phyloP scores from a whole-genome alignment of 805 yeast genomes.

The Zygosaccharomyces gambellarensis region DNA sequence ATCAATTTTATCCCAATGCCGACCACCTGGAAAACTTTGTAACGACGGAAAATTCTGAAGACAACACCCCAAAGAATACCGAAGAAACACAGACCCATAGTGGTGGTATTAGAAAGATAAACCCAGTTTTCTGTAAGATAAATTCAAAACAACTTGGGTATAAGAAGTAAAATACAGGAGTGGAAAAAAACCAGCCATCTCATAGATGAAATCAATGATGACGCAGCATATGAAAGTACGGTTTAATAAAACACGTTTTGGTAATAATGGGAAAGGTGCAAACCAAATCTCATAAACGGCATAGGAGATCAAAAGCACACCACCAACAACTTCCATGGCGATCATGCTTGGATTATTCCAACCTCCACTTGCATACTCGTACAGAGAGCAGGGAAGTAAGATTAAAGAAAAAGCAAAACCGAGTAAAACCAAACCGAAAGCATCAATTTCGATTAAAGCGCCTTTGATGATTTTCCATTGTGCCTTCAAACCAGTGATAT shows the following conservation, averaged over 20 bases:
- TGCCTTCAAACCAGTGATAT: slow-evolving; percentile 4
- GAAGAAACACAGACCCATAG: slow-evolving; percentile 37
- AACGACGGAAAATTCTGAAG: slow-evolving; percentile 36
- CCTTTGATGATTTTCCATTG: slow-evolving; percentile 13
- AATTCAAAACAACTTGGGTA: slow-evolving; percentile 32
- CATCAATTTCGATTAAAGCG: slow-evolving; percentile 37
- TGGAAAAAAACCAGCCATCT: slow-evolving; percentile 31
- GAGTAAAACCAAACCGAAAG: slow-evolving; percentile 37
- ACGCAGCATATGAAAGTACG: slow-evolving; percentile 37
- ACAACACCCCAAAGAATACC: slow-evolving; percentile 37
- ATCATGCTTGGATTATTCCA: slow-evolving; percentile 40
- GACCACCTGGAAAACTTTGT: slow-evolving; percentile 35
- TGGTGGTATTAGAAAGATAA: slow-evolving; percentile 37
- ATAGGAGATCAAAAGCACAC: slow-evolving; percentile 34
- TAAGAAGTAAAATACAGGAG: slow-evolving; percentile 36
- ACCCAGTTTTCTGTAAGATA: slow-evolving; percentile 35
- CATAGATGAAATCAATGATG: slow-evolving; percentile 34
- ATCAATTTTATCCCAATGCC: slow-evolving; percentile 36
- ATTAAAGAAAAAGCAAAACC: slow-evolving; percentile 39
- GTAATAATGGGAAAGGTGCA: slow-evolving; percentile 38
- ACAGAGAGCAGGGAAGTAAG: slow-evolving; percentile 38
- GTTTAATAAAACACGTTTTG: slow-evolving; percentile 36
- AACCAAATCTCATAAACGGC: slow-evolving; percentile 35
- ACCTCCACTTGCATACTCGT: slow-evolving; percentile 31
- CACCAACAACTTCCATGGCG: slow-evolving; percentile 42